phyloP scores from a whole-genome alignment of 2,329 filamentous ascomycete species.

The Fusarium haematococcum region DNA sequence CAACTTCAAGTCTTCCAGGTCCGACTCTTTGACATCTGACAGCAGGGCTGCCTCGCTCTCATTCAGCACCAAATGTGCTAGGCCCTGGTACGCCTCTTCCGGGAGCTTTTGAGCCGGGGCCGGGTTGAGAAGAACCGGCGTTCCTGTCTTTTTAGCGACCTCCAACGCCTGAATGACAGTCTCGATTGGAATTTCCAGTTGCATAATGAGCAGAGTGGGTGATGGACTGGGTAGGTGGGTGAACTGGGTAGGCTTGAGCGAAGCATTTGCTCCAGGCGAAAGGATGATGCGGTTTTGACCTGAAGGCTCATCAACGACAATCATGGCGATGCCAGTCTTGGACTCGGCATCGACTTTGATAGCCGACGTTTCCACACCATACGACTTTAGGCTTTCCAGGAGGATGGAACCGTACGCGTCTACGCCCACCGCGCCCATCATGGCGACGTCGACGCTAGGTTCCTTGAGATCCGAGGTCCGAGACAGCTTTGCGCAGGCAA shows the following conservation, averaged over 20 bases:
- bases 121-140: constrained; percentile 76
- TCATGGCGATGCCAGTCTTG: constrained; percentile 68
- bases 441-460: constrained; percentile 57
- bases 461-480: constrained; percentile 29
- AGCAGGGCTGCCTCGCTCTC: constrained; percentile 78
- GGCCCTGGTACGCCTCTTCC: constrained; percentile 64
- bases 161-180: constrained; percentile 64
- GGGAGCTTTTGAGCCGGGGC: constrained; percentile 73
- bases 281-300: constrained; percentile 70
- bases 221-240: constrained; percentile 47
- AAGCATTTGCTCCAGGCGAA: constrained; percentile 64
- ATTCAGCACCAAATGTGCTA: constrained; percentile 78
- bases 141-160: constrained; percentile 51
- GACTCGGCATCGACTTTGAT: constrained; percentile 53
- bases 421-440: constrained; percentile 69
- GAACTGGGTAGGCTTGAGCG: constrained; percentile 8
- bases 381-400: constrained; percentile 57
- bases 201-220: constrained; percentile 69
- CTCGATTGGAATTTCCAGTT: constrained; percentile 68
- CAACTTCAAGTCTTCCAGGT: constrained; percentile 50
- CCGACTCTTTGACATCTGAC: constrained; percentile 53
- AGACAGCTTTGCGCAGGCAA: constrained; percentile 73
- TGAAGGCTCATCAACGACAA: constrained; percentile 66
- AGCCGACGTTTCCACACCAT: constrained; percentile 59
- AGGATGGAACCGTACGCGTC: constrained; percentile 63